Conservation (phyloP, 169 alveolate species). For the Cryptosporidium ubiquitum region DNA sequence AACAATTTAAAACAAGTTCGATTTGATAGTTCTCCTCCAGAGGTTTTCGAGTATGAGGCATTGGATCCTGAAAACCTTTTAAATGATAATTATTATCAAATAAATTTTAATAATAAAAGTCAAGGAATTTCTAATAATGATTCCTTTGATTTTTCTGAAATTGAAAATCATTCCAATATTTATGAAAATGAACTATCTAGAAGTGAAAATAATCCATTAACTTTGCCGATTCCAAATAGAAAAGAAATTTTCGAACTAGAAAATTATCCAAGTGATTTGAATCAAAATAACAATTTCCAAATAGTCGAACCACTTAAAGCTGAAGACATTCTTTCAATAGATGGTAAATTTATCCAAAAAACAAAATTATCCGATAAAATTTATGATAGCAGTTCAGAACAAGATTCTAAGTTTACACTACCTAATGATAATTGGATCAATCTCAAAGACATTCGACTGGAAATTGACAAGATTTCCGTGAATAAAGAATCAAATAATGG, state of each 20-base stretch:
- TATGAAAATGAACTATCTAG: neutral
- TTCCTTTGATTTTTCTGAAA: neutral
- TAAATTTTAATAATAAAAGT: neutral
- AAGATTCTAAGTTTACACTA: neutral
- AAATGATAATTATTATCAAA: neutral
- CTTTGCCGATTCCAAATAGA: slow-evolving; percentile 31
- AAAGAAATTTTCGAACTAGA: neutral
- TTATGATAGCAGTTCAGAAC: neutral
- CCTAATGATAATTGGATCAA: neutral
- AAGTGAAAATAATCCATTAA: neutral
- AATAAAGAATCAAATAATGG: neutral
- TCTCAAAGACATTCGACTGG: slow-evolving; percentile 2
- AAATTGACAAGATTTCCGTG: slow-evolving; percentile 30
- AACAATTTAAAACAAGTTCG: slow-evolving; percentile 12
- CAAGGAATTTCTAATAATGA: neutral
- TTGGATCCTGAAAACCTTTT: neutral
- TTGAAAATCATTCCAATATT: neutral
- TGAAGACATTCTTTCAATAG: slow-evolving; percentile 22
- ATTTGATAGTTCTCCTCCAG: slow-evolving; percentile 13
- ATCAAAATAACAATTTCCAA: neutral
- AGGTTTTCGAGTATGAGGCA: slow-evolving; percentile 43
- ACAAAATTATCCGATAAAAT: neutral
- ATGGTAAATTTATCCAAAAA: slow-evolving; percentile 40
- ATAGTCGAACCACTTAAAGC: neutral
- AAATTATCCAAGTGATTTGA: neutral